Percentiles rank a stretch among this genome's conserved stretches.
Conservation (phyloP, 805 yeast species). For the Kazachstania bromeliacearum region DNA sequence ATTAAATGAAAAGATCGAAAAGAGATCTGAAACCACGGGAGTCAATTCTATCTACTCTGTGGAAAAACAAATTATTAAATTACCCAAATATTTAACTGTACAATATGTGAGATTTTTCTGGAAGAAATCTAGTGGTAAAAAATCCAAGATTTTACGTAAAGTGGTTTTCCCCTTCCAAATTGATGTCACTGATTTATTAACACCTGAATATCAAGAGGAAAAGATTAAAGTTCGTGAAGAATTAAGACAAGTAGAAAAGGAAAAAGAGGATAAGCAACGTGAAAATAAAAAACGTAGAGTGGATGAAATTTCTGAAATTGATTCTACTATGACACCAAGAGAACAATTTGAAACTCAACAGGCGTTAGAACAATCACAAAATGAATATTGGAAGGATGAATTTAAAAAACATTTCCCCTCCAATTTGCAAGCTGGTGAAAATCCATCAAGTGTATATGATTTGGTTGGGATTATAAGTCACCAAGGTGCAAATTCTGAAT, state of each 20-base stretch:
- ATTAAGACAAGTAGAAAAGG: constrained; percentile 66
- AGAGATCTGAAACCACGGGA: constrained; percentile 60
- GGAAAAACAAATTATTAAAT: constrained; percentile 48
- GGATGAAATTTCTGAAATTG: constrained; percentile 9
- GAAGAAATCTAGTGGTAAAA: constrained; percentile 85
- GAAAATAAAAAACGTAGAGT: constrained; percentile 53
- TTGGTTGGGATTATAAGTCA: constrained; percentile 80
- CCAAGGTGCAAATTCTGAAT: constrained; percentile 90
- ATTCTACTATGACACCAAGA: constrained; percentile 33
- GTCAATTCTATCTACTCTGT: constrained; percentile 65
- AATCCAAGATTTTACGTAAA: constrained; percentile 87
- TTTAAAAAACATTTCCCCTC: constrained; percentile 39
- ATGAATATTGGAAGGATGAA: constrained; percentile 42
- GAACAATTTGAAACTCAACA: constrained; percentile 49
- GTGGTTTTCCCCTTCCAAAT: constrained; percentile 92
- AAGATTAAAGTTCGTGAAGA: constrained; percentile 69
- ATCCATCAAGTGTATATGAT: constrained; percentile 82
- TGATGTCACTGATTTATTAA: constrained; percentile 78
- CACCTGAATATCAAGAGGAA: constrained; percentile 59
- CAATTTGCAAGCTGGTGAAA: constrained; percentile 50
- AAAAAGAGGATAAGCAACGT: constrained; percentile 58
- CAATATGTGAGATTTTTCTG: constrained; percentile 93
- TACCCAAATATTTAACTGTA: constrained; percentile 82
- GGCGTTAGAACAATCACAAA: constrained; percentile 35
- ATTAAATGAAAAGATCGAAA: constrained; percentile 67